Evolutionary conservation across 1,284 basidiomycete genomes (phyloP), one percentile per base, ranked within the genome.

Genomic region (Ceratobasidium theobromae): DNA sequence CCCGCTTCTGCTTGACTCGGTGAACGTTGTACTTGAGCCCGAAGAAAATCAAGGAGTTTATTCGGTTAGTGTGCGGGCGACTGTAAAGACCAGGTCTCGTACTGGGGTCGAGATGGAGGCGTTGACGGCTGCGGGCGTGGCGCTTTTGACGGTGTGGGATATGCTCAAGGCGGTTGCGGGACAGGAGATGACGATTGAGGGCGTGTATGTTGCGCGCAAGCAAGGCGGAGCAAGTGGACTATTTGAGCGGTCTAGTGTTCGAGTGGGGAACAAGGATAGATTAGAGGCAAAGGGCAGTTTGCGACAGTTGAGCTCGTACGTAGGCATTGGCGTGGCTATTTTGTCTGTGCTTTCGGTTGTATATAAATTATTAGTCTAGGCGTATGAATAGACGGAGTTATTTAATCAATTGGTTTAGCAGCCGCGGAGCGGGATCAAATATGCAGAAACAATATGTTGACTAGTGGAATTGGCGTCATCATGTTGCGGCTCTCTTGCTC

Each of bases 61-160:
- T 72, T 85, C 84, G 69, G 83, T 93, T 53, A 70, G 81, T 30
- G 91, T 90, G 70, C 75, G 76, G 32, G 87, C 86, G 25, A 87
- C 84, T 4, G 87, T 89, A 25, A 80, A 84, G 43, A 90, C 88
- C 71, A 84, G 87, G 72, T 89, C 90, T 1, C 87, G 86, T 74
- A 93, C 91, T 4, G 93, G 93, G 0, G 93, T 95, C 25, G 93
- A 95, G 79, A 95, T 95, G 92, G 93, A 95, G 77, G 93, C 93
- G n/a, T 74, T 95, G 67, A 92, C 88, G 23, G 89, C 87, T 21
- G 91, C 91, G 12, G 88, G 85, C 3, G 80, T 88, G n/a, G 87
- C 87, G 3, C 80, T 91, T 45, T 77, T 94, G 68, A 93, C 91
- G 0, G 84, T 94, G 21, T 95, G 92, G 93, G 93, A 95, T 74